Evolutionary conservation across 345 rosid genomes (phyloP).

Genomic region (Citrus inodora): DNA sequence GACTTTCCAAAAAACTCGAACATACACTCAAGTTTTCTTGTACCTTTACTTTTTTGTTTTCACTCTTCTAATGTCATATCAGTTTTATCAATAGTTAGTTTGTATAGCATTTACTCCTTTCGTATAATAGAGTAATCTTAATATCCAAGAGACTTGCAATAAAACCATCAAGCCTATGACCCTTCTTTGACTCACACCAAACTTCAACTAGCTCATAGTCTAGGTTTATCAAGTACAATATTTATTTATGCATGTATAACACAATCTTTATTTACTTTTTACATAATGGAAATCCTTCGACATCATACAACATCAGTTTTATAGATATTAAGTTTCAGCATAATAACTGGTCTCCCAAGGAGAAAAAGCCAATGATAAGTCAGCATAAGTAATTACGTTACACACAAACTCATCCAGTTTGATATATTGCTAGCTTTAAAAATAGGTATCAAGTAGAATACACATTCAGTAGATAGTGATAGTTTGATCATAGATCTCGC

Average conservation of each 20-base stretch:
- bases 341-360: background rate
- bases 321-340: background rate
- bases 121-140: too few species aligned
- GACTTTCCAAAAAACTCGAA: too few species aligned
- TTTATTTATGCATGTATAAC: too few species aligned
- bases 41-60: too few species aligned
- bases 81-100: too few species aligned
- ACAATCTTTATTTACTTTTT: too few species aligned
- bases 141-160: too few species aligned
- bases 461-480: background rate
- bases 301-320: background rate
- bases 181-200: background rate
- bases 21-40: too few species aligned
- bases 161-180: background rate
- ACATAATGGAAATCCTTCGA: background rate
- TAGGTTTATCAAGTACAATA: background rate
- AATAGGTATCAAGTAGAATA: too few species aligned
- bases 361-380: background rate
- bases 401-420: background rate
- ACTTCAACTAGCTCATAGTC: background rate
- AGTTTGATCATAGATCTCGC: background rate
- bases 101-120: too few species aligned
- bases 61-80: too few species aligned
- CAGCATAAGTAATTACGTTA: background rate
- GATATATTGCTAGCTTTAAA: background rate